Evolutionary conservation across 208 protist species (phyloP).

Genomic region (Wallacemonas sp.): DNA sequence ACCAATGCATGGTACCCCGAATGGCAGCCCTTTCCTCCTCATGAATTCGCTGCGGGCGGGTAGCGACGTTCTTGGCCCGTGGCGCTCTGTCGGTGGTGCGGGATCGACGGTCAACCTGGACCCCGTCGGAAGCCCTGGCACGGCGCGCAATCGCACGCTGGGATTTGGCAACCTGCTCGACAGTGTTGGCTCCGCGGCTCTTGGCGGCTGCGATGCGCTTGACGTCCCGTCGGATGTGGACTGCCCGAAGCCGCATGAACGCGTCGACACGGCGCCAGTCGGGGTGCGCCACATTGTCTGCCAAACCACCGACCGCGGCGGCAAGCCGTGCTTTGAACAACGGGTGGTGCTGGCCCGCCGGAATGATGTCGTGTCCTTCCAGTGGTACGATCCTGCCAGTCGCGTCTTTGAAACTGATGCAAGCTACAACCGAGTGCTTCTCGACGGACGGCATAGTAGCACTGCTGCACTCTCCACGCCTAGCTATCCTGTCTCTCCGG

Average conservation of each 20-base stretch:
- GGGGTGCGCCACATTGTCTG: conserved; percentile 1
- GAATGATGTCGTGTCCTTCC: conserved; percentile 19
- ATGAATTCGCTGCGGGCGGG: too few relatives aligned
- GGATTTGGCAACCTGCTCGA: too few relatives aligned
- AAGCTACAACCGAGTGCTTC: conserved; percentile 20
- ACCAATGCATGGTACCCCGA: too few relatives aligned
- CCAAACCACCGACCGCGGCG: not conserved
- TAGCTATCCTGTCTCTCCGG: too few relatives aligned
- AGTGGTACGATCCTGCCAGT: conserved; percentile 16
- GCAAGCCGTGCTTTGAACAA: not conserved
- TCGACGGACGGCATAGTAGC: conserved; percentile 17
- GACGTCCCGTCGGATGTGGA: not conserved
- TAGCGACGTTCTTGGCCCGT: too few relatives aligned
- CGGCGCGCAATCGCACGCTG: not conserved
- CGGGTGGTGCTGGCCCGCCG: not conserved
- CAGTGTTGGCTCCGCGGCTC: not conserved
- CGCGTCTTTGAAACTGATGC: conserved; percentile 27
- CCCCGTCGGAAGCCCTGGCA: not conserved
- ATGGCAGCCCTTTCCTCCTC: too few relatives aligned
- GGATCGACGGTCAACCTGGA: not conserved
- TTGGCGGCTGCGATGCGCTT: not conserved
- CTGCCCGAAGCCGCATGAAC: not conserved
- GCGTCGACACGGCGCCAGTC: not conserved
- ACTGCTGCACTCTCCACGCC: not conserved
- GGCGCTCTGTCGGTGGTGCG: too few relatives aligned